Evolutionary conservation across 768 basidiomycete genomes (phyloP), one percentile per base, ranked within the genome.

Genomic region (Ephemerocybe angulata): DNA sequence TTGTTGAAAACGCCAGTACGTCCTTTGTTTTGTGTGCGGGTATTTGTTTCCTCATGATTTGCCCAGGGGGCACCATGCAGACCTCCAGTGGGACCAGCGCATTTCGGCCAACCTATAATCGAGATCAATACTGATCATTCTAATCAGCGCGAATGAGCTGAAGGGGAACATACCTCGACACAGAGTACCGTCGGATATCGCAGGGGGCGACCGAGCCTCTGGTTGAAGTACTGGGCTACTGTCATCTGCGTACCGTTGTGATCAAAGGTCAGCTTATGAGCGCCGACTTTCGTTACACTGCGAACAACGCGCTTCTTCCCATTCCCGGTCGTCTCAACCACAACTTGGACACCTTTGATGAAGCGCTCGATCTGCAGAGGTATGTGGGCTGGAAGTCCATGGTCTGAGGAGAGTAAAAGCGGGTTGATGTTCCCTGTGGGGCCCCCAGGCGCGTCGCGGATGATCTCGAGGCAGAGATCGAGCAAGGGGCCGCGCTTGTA

Each of bases 1-100:
- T 84, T 0, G 85, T 87, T 0, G 89, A 78, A 57, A 91, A 90
- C 0, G 76, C 75, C 0, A 90, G 73, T 3, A 90, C 78, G 1
- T 78, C 74, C 49, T 76, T 79, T 0, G 84, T 84, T 61, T 84
- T 83, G 42, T 87, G 83, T 0, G 82, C 73, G 0, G 88, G 86
- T 0, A 90, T 72, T 52, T 87, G 83, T 61, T 85, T 88, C 30
- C 81, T 75, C 73, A 87, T 80, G 35, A 89, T 80, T 60, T 91
- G 89, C 0, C 88, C 88, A 0, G 74, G 64, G 0, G 78, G 74
- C 3, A 91, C 84, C 0, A 63, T 67, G 62, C 88, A 90, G 1
- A 83, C 65, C 59, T 91, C 89, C 0, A 91, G 65, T 0, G 89
- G 89, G 3, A 88, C 73, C 29, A 84, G 62, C 0, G 88, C 88